Evolutionary conservation across 2,329 filamentous ascomycete species (phyloP), one percentile per base, ranked within the genome.

Genomic region (Tolypocladium tropicale): DNA sequence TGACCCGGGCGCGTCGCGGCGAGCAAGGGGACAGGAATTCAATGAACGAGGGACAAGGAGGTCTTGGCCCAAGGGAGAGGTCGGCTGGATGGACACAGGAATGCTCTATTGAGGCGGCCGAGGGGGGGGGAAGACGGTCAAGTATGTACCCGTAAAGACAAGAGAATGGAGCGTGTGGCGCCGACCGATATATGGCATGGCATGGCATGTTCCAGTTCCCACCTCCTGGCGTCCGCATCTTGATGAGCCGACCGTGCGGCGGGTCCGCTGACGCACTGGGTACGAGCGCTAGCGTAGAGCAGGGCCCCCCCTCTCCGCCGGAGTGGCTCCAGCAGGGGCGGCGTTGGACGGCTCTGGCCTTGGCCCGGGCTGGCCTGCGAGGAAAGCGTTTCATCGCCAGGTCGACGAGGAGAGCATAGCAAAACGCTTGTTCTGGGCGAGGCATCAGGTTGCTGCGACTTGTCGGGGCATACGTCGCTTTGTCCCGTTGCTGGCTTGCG

Each of bases 11-110:
- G 54, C 54, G 49, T 14, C 18, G 50, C 49, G 30, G 30, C 21
- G 52, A 37, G 37, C 53, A 55, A 58, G 56, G n/a, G 55, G 55
- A 56, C 52, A 57, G 59, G 59, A 61, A 60, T 60, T 57, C 59
- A 54, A 58, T 57, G 46, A 55, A 48, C 14, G 58, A 56, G 25
- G 54, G 52, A 54, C 54, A 23, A 54, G 28, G 50, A 43, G 54
- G 18, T 46, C 23, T n/a, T 21, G 33, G 37, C 41, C 51, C 23
- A 55, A 58, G 56, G 57, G 57, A 50, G 54, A 57, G 54, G 54
- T 34, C 21, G 55, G 46, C 54, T 52, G 53, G 48, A 49, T 59
- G 53, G 51, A 49, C 57, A 28, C 52, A 55, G 59, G 57, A 61
- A 60, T 60, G 56, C 55, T 53, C 50, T 37, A 9, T 25, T 28